Percentiles rank a stretch among this genome's conserved stretches.
phyloP scores from a whole-genome alignment of 176 grass and related monocot genomes.

The Musa acuminata region DNA sequence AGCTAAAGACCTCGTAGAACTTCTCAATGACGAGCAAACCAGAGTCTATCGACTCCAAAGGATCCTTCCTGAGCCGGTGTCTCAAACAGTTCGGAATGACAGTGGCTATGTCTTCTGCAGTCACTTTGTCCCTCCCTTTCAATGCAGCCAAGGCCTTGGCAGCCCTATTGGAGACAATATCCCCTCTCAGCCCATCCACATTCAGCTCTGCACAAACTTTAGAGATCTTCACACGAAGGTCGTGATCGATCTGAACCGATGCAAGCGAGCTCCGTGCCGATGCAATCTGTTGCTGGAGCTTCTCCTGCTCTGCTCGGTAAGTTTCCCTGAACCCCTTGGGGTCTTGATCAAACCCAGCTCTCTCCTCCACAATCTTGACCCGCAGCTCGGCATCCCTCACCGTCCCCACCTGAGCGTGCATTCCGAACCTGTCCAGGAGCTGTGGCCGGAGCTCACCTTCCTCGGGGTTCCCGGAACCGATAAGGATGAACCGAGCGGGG shows the following conservation, averaged over 20 bases:
- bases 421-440: slow-evolving; percentile 88
- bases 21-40: slow-evolving; percentile 90
- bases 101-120: slow-evolving; percentile 73
- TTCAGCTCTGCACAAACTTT: slow-evolving; percentile 88
- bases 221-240: slow-evolving; percentile 94
- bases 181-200: slow-evolving; percentile 88
- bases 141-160: slow-evolving; percentile 79
- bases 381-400: slow-evolving; percentile 84
- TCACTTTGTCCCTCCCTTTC: slow-evolving; percentile 83
- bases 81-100: slow-evolving; percentile 96
- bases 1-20: slow-evolving; percentile 94
- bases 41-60: slow-evolving; percentile 86
- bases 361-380: slow-evolving; percentile 95
- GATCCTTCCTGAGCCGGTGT: slow-evolving; percentile 94
- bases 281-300: slow-evolving; percentile 71
- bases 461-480: slow-evolving; percentile 90
- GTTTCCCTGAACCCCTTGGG: slow-evolving; percentile 68
- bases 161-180: slow-evolving; percentile 85
- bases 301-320: slow-evolving; percentile 70
- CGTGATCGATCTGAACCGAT: slow-evolving; percentile 64
- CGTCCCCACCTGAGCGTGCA: slow-evolving; percentile 88
- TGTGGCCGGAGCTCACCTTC: slow-evolving; percentile 93
- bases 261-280: slow-evolving; percentile 48
- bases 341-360: slow-evolving; percentile 71
- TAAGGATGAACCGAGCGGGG: slow-evolving; percentile 91